phyloP scores from a whole-genome alignment of 2,329 filamentous ascomycete genomes.

The Phaeophleospora eucalypticola region DNA sequence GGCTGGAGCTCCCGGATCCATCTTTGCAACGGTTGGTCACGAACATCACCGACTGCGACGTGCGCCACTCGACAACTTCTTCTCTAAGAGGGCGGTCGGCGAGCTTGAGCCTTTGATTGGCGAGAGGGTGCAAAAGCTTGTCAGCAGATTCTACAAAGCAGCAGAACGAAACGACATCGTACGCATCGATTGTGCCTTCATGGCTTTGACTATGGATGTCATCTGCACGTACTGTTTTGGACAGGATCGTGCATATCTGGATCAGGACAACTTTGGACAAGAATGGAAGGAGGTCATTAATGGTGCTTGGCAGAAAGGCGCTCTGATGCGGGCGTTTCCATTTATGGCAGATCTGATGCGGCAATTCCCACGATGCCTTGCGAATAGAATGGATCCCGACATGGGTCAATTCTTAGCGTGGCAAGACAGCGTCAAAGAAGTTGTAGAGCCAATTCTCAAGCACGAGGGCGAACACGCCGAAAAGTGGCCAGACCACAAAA shows the following conservation, averaged over 20 bases:
- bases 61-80: slow-evolving; percentile 9
- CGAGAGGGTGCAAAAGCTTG: slow-evolving; percentile 5
- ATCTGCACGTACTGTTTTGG: slow-evolving; percentile 7
- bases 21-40: slow-evolving; percentile 10
- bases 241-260: slow-evolving; percentile 1
- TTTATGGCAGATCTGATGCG: slow-evolving; percentile 5
- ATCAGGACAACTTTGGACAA: slow-evolving; percentile 3
- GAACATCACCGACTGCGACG: slow-evolving; percentile 10
- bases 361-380: slow-evolving; percentile 1
- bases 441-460: slow-evolving; percentile 4
- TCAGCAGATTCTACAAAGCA: slow-evolving; percentile 1
- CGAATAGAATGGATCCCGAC: slow-evolving; percentile 2
- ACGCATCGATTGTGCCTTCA: slow-evolving; percentile 3
- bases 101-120: slow-evolving; percentile 5
- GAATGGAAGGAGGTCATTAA: slow-evolving; percentile 2
- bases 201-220: slow-evolving; percentile 8
- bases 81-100: slow-evolving; percentile 9
- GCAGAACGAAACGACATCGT: not conserved
- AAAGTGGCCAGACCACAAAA: not conserved
- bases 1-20: slow-evolving; percentile 4
- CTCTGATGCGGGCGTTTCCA: slow-evolving; percentile 4
- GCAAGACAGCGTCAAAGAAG: slow-evolving; percentile 7
- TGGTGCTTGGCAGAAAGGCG: slow-evolving; percentile 6
- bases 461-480: not conserved
- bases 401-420: slow-evolving; percentile 6